Percentiles rank a stretch among this genome's conserved stretches.
These are phyloP conservation scores for Kluyveromyces siamensis DNA, from an alignment of 805 yeast genomes.

Conservation along the genomic window DNA sequence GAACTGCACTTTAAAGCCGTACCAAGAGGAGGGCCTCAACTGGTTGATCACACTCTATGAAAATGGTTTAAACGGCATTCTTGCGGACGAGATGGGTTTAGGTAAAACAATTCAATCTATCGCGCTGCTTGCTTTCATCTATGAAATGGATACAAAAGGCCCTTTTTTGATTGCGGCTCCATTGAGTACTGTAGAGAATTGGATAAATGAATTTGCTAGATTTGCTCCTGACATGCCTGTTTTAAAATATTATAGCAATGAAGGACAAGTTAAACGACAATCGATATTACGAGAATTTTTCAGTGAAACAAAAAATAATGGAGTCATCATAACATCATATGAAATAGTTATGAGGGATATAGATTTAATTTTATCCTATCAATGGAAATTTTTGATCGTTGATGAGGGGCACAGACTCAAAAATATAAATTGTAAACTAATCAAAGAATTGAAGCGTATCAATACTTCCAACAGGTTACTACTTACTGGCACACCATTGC, in stretches of 20 bases:
- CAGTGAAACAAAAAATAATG: conserved; percentile 25
- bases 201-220: conserved; percentile 63
- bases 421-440: conserved; percentile 69
- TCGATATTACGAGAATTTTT: conserved; percentile 35
- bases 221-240: conserved; percentile 68
- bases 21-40: conserved; percentile 83
- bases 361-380: conserved; percentile 37
- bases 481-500: conserved; percentile 94
- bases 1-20: conserved; percentile 62
- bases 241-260: conserved; percentile 54
- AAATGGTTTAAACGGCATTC: conserved; percentile 88
- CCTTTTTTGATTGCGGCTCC: conserved; percentile 79
- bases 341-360: conserved; percentile 71
- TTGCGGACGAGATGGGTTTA: conserved; percentile 97
- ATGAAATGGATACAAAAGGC: conserved; percentile 70
- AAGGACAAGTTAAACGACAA: conserved; percentile 33
- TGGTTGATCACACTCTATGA: conserved; percentile 86
- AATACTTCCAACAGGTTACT: conserved; percentile 62
- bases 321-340: conserved; percentile 71
- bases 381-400: conserved; percentile 80
- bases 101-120: conserved; percentile 92
- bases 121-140: conserved; percentile 62
- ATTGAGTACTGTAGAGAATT: conserved; percentile 74
- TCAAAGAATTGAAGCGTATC: conserved; percentile 60
- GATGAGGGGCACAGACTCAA: conserved; percentile 95